Percentiles rank a stretch among this genome's conserved stretches.
These are phyloP conservation scores for Panus rudis DNA, from an alignment of 768 basidiomycete species.

Conservation along the genomic window DNA sequence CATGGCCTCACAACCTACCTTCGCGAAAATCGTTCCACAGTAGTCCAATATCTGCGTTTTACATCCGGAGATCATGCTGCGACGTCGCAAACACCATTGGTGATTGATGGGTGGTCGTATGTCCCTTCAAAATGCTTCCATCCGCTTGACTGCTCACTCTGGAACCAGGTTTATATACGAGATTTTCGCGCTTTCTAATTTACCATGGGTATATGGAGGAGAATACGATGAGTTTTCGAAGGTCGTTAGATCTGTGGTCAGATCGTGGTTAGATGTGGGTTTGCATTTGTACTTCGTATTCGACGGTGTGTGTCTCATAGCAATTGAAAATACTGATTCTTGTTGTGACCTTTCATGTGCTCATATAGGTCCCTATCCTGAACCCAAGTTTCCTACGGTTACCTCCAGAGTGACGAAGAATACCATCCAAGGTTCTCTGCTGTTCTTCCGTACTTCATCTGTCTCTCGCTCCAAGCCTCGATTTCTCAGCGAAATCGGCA, in stretches of 20 bases:
- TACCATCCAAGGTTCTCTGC: conserved; percentile 50
- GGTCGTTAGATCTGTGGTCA: conserved; percentile 43
- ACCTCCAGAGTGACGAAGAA: conserved; percentile 51
- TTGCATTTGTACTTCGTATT: conserved; percentile 70
- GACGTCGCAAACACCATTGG: conserved; percentile 33
- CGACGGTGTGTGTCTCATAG: conserved; percentile 51
- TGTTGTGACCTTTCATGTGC: conserved; percentile 4
- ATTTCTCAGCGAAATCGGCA: conserved; percentile 66
- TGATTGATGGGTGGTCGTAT: conserved; percentile 87
- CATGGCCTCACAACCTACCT: conserved; percentile 47
- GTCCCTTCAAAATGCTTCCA: conserved; percentile 26
- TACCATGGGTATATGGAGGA: conserved; percentile 85
- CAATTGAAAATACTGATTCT: neutral
- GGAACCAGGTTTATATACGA: conserved; percentile 65
- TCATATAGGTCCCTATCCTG: conserved; percentile 55
- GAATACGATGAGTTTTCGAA: conserved; percentile 56
- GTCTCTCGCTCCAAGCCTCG: conserved; percentile 54
- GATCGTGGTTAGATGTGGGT: conserved; percentile 64
- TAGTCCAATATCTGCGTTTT: conserved; percentile 33
- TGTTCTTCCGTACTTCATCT: conserved; percentile 78
- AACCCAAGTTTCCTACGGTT: conserved; percentile 66
- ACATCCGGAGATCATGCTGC: conserved; percentile 6
- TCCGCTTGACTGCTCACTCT: neutral
- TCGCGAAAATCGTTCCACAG: conserved; percentile 34
- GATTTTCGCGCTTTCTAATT: conserved; percentile 47